phyloP scores from a whole-genome alignment of 208 protist genomes.

The Lotmaria passim region DNA sequence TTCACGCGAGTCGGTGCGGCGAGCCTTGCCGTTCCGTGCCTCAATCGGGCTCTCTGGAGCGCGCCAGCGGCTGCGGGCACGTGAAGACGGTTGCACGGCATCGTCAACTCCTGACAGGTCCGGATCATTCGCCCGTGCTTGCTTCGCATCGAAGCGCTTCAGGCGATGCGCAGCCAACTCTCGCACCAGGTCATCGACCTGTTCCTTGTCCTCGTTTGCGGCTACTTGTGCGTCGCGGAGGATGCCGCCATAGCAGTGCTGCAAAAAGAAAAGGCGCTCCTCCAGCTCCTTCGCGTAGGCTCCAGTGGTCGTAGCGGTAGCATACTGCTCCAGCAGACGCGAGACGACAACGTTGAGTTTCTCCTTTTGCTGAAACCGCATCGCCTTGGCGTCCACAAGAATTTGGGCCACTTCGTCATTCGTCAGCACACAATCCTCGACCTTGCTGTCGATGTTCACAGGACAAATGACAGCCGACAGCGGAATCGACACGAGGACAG shows the following conservation, averaged over 20 bases:
- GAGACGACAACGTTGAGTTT: conserved; percentile 4
- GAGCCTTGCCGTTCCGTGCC: neutral
- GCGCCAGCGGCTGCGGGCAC: neutral
- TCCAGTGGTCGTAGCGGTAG: neutral
- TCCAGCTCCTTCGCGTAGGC: conserved; percentile 23
- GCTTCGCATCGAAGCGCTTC: conserved; percentile 4
- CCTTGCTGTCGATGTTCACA: conserved; percentile 44
- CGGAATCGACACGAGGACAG: conserved; percentile 52
- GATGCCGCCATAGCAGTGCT: conserved; percentile 8
- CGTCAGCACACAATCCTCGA: conserved; percentile 59
- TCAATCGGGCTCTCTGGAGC: neutral
- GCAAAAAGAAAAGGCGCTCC: conserved; percentile 23
- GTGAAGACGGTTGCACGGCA: neutral
- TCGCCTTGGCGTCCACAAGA: conserved; percentile 35
- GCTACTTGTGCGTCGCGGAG: conserved; percentile 3
- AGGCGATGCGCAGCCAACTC: conserved; percentile 9
- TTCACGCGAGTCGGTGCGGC: neutral
- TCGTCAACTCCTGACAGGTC: neutral
- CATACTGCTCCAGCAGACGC: conserved; percentile 18
- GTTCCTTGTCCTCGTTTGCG: neutral
- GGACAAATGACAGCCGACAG: conserved; percentile 61
- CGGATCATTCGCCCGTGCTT: conserved; percentile 1
- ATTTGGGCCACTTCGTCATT: conserved; percentile 60
- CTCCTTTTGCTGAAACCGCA: conserved; percentile 43
- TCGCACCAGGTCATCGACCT: neutral